These are phyloP conservation scores for Stephanodiscus triporus DNA, from an alignment of 108 stramenopile species.

Conservation along the genomic window DNA sequence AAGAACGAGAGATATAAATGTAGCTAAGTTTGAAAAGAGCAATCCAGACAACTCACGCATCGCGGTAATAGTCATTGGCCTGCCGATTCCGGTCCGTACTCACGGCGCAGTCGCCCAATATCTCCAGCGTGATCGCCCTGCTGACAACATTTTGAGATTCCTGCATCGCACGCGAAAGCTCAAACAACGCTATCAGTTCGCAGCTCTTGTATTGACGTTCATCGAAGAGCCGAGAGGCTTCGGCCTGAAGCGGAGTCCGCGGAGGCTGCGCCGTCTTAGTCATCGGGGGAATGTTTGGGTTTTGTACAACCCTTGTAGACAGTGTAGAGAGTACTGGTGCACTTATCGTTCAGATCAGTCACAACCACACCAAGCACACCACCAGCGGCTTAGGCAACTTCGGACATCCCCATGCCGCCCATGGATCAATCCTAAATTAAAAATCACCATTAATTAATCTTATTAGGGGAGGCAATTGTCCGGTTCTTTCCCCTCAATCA, in stretches of 20 bases:
- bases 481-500: too few relatives aligned
- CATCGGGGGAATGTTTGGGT: too few relatives aligned
- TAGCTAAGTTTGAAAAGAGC: not conserved
- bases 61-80: constrained; percentile 70
- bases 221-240: constrained; percentile 56
- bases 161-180: constrained; percentile 46
- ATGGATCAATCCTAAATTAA: too few relatives aligned
- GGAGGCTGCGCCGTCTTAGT: not conserved
- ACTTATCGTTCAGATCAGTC: too few relatives aligned
- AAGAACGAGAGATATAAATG: not conserved
- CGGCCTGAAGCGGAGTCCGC: constrained; percentile 53
- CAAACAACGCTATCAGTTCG: constrained; percentile 73
- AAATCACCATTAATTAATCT: too few relatives aligned
- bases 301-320: too few relatives aligned
- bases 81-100: constrained; percentile 54
- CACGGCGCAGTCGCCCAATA: constrained; percentile 76
- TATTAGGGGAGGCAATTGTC: too few relatives aligned
- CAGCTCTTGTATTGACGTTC: constrained; percentile 71
- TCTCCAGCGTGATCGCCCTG: constrained; percentile 47
- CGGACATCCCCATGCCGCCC: too few relatives aligned
- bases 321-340: too few relatives aligned
- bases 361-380: too few relatives aligned
- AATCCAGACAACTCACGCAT: constrained; percentile 23
- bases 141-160: not conserved
- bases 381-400: too few relatives aligned